Conservation (phyloP, 129 eudicot genomes). For the Lonicera japonica region DNA sequence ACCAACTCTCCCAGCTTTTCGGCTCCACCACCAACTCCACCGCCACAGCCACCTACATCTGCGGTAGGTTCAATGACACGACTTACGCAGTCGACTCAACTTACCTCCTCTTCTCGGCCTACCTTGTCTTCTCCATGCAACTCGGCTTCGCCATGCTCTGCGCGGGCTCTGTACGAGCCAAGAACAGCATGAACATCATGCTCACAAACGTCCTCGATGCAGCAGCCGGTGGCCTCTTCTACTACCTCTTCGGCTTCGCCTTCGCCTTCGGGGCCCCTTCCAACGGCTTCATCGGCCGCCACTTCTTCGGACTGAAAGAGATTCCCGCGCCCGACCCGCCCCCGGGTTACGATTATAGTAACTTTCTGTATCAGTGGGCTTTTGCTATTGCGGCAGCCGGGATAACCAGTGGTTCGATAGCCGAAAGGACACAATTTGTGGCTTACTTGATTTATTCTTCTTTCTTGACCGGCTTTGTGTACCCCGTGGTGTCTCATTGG, state of each 20-base stretch:
- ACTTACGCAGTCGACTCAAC: slow-evolving; percentile 49
- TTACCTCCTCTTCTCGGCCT: slow-evolving; percentile 61
- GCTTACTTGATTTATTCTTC: slow-evolving; percentile 66
- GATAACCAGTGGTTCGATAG: slow-evolving; percentile 67
- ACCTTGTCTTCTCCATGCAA: slow-evolving; percentile 71
- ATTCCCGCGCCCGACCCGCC: slow-evolving; percentile 23
- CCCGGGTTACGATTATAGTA: slow-evolving; percentile 38
- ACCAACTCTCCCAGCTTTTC: slow-evolving; percentile 34
- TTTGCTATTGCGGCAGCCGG: slow-evolving; percentile 88
- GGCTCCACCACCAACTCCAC: slow-evolving; percentile 41
- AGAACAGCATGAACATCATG: slow-evolving; percentile 78
- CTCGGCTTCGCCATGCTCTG: slow-evolving; percentile 82
- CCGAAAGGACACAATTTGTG: slow-evolving; percentile 67
- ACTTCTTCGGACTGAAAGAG: slow-evolving; percentile 42
- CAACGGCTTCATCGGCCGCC: slow-evolving; percentile 53
- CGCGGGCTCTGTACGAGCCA: slow-evolving; percentile 65
- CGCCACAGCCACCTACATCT: slow-evolving; percentile 48
- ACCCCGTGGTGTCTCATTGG: slow-evolving; percentile 81
- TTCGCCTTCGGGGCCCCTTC: slow-evolving; percentile 51
- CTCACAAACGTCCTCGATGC: slow-evolving; percentile 66
- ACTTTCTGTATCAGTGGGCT: slow-evolving; percentile 67
- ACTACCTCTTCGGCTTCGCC: slow-evolving; percentile 59
- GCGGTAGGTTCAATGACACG: slow-evolving; percentile 33
- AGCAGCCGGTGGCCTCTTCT: slow-evolving; percentile 60
- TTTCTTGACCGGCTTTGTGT: slow-evolving; percentile 69